phyloP scores from a whole-genome alignment of 176 grass and related monocot species.

The Oryza nivara region DNA sequence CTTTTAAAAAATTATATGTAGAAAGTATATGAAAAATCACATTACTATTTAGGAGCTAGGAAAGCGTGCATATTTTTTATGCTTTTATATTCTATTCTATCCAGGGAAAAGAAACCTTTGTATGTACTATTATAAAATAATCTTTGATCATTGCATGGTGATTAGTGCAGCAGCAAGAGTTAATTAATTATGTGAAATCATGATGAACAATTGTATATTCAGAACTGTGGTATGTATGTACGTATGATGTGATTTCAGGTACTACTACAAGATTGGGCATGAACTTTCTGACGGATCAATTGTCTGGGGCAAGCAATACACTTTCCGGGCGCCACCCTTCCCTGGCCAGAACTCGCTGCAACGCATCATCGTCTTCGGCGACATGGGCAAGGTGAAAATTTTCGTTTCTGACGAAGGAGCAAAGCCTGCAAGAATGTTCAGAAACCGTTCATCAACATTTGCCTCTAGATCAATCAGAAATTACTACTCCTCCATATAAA shows the following conservation, averaged over 20 bases:
- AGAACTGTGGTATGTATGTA: not conserved
- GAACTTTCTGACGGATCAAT: slow-evolving; percentile 58
- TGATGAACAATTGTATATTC: not conserved
- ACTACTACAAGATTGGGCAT: slow-evolving; percentile 80
- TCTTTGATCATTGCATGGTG: not conserved
- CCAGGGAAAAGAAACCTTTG: too few species aligned
- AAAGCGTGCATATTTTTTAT: too few species aligned
- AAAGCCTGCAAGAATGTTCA: not conserved
- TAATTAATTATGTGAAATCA: not conserved
- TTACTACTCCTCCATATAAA: too few species aligned
- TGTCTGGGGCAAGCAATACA: slow-evolving; percentile 69
- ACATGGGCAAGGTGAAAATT: slow-evolving; percentile 83
- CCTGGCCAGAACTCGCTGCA: slow-evolving; percentile 87
- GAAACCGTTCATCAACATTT: not conserved
- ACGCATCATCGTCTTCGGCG: slow-evolving; percentile 80
- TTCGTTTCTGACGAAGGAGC: not conserved
- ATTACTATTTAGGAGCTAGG: too few species aligned
- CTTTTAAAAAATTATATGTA: too few species aligned
- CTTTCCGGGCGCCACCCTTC: slow-evolving; percentile 72
- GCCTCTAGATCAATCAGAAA: too few species aligned
- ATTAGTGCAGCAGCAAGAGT: not conserved
- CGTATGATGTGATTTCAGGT: slow-evolving; percentile 51
- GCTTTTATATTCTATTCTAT: too few species aligned
- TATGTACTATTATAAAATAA: not conserved
- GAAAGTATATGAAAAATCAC: too few species aligned